Base-by-base conservation (phyloP, 257 asterid genomes). In the Jasminum sambac region DNA sequence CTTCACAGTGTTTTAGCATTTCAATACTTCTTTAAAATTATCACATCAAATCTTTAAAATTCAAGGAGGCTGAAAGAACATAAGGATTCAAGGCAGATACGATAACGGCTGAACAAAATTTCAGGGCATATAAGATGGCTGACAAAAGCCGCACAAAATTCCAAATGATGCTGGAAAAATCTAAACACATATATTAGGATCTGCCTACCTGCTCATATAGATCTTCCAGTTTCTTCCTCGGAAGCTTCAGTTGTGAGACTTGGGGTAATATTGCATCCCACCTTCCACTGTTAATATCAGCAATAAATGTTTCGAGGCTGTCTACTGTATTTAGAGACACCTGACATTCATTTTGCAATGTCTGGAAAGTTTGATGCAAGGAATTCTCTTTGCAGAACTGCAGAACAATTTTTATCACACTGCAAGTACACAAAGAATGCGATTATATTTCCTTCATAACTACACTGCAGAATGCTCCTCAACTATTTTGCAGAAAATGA, bases 251-350 rank as follows among this genome's bases (percentile, higher is more conserved):
- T 71, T 94, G 98, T 66, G 98, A 83, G 71, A 94, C 87, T 82
- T 94, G 98, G 44, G 98, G 97, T 70, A 94, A 85, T 68, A 94
- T 91, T 17, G 98, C 97, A 81, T 94, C 98, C 98, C 98, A 94
- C 84, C 96, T 85, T 80, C 98, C 97, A 77, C 96, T 83, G 66
- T 94, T 94, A 74, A 94, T 84, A 80, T 94, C 98, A 66, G 97
- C 89, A 78, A 83, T 63, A 76, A 94, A 91, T 7, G 97, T 91
- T 77, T 94, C 98, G 19, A 74, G 87, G 77, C 97, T 94, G 80
- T 94, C 98, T 73, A 94, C 98, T 0, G 98, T 94, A 73, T 94
- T 94, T 24, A 94, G 87, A 63, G 98, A 94, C 72, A 91, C 96
- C 83, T 94, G 98, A 78, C 98, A 94, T 78, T 94, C 98, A 67